phyloP scores from a whole-genome alignment of 495 filamentous ascomycete species.

The Neurospora sp. region DNA sequence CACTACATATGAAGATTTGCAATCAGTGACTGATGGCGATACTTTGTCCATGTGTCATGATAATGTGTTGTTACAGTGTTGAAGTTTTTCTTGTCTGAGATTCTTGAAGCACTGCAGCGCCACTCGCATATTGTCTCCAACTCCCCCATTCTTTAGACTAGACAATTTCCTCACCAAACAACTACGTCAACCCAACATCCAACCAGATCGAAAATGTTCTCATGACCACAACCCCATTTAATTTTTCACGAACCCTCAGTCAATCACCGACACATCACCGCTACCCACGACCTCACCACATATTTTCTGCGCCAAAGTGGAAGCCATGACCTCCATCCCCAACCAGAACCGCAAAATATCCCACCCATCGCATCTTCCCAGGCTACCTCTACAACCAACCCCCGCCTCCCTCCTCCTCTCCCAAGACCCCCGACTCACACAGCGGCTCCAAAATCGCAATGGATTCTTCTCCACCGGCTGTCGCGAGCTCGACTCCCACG shows the following conservation, averaged over 20 bases:
- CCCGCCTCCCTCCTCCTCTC: not conserved
- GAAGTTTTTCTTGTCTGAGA: not conserved
- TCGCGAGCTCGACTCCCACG: constrained; percentile 32
- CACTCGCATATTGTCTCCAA: not conserved
- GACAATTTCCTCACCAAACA: not conserved
- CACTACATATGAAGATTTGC: not conserved
- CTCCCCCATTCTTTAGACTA: not conserved
- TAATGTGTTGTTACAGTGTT: not conserved
- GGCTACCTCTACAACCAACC: not conserved
- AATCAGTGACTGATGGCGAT: not conserved
- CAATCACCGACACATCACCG: not conserved
- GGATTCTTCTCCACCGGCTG: constrained; percentile 28
- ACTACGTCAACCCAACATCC: not conserved
- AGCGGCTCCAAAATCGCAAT: constrained; percentile 3
- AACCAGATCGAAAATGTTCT: not conserved
- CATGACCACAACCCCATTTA: not conserved
- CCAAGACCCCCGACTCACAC: not conserved
- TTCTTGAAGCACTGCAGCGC: not conserved
- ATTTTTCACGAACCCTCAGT: not conserved
- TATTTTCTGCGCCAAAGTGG: not conserved
- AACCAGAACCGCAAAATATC: not conserved
- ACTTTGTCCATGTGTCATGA: not conserved
- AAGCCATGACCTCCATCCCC: not conserved
- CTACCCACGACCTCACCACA: not conserved
- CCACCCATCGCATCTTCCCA: not conserved